Percentiles rank a stretch among this genome's conserved stretches.
Conservation (phyloP, 129 eudicot species). For the Oenanthe sinensis region DNA sequence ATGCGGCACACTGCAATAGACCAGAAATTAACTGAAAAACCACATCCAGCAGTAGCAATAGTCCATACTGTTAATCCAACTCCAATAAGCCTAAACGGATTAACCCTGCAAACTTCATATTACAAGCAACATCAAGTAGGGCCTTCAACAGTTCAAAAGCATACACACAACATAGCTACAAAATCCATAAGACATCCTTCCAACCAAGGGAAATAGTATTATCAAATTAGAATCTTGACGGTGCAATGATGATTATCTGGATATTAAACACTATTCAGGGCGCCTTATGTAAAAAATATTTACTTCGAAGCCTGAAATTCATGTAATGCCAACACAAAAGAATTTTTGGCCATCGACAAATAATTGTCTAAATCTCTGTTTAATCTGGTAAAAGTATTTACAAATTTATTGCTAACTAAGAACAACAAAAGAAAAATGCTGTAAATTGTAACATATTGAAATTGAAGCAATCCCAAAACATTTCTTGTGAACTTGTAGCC, state of each 20-base stretch:
- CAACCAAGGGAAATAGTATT: background rate
- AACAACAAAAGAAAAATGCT: background rate
- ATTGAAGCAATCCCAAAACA: background rate
- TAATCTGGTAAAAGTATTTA: background rate
- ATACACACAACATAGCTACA: background rate
- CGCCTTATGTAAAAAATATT: background rate
- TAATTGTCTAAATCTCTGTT: background rate
- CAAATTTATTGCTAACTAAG: background rate
- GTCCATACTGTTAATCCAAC: conserved; percentile 95
- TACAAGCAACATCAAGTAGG: conserved; percentile 11
- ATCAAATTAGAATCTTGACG: background rate
- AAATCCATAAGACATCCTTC: background rate
- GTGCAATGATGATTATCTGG: background rate
- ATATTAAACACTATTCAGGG: background rate
- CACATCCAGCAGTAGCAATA: conserved; percentile 77
- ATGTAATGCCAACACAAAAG: background rate
- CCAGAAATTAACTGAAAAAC: conserved; percentile 71
- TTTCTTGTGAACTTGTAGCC: background rate
- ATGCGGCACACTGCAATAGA: conserved; percentile 74
- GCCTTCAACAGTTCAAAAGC: background rate
- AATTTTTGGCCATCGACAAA: background rate
- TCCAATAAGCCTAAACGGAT: conserved; percentile 96
- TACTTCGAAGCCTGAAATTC: background rate
- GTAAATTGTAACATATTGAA: background rate
- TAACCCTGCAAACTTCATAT: conserved; percentile 43